Base-by-base conservation (phyloP, 2,329 filamentous ascomycete genomes). In the Gliomastix tumulicola region DNA sequence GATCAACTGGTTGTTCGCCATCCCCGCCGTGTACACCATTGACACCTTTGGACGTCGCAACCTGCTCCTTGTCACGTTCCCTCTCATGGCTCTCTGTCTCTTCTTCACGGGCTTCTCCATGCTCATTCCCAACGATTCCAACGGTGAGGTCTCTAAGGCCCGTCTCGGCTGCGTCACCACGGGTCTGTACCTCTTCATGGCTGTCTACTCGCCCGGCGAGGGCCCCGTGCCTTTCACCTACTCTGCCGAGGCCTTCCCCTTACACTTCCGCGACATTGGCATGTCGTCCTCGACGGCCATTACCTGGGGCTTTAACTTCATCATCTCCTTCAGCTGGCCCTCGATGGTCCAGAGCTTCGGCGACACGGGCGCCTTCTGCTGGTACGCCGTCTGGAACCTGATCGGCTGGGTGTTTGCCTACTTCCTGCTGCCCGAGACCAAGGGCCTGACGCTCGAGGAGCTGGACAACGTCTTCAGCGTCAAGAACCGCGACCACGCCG, bases 161-260 rank as follows among this genome's bases (percentile, higher is more conserved):
- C 51, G 50, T 4, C 48, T 63, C 7, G 59, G 41, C 2, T 55
- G 51, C n/a, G 49, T 66, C 9, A 57, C 58, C 3, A 41, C 53
- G 0, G 60, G 60, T 1, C 53, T 66, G 2, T 66, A 65, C 41
- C 41, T 63, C 5, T 66, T 66, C 36, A 60, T 58, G 44, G 54
- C 57, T 2, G 51, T 62, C 11, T 66, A 66, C 45, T 64, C 60
- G 0, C 70, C 71, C 0, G 73, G 74, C 13, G 69, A 74, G 34
- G 74, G 74, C 0, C 72, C 74, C 0, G 74, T 78, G 0, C 73
- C 74, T 0, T 77, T 77, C 44, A 77, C 73, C 0, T 78, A 78
- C 49, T 74, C 69, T 0, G 74, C 74, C 2, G 74, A 78, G 44
- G 74, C 71, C 0, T 77, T 76, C 44, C 73, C 74, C 1, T 54